These are phyloP conservation scores for Syncephalastrum racemosum DNA, from an alignment of 371 early-diverging fungal species.

Conservation along the genomic window DNA sequence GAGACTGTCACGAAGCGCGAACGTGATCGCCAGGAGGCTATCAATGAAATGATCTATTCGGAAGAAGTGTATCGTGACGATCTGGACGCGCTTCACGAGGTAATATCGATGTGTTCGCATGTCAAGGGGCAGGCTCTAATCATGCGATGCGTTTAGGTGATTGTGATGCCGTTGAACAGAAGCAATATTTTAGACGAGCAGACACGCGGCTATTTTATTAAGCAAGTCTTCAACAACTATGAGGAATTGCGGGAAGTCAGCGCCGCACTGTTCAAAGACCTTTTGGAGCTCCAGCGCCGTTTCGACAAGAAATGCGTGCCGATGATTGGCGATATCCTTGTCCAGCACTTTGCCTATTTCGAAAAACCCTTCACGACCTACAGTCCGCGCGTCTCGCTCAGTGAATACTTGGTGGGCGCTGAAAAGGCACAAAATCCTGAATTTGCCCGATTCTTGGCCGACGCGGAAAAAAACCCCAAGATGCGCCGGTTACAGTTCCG, in stretches of 20 bases:
- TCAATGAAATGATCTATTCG: slow-evolving; percentile 90
- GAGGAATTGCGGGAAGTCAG: slow-evolving; percentile 74
- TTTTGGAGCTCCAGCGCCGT: slow-evolving; percentile 69
- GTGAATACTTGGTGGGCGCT: slow-evolving; percentile 75
- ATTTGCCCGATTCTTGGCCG: slow-evolving; percentile 72
- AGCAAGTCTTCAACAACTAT: slow-evolving; percentile 83
- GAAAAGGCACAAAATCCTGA: slow-evolving; percentile 69
- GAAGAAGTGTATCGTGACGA: slow-evolving; percentile 90
- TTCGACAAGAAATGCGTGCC: slow-evolving; percentile 63
- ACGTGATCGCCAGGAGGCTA: slow-evolving; percentile 88
- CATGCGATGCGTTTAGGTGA: slow-evolving; percentile 17
- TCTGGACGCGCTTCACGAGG: slow-evolving; percentile 34
- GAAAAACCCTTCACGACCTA: slow-evolving; percentile 83
- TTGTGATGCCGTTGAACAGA: slow-evolving; percentile 28
- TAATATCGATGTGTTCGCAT: not conserved
- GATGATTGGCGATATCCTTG: slow-evolving; percentile 85
- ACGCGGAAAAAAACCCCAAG: slow-evolving; percentile 61
- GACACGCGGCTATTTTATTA: slow-evolving; percentile 65
- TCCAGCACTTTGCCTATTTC: slow-evolving; percentile 72
- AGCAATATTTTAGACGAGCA: slow-evolving; percentile 49
- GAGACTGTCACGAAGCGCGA: slow-evolving; percentile 73
- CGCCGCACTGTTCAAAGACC: slow-evolving; percentile 65
- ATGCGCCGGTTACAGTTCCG: slow-evolving; percentile 66
- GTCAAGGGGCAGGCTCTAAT: not conserved
- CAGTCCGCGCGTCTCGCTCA: slow-evolving; percentile 83